These are phyloP conservation scores for Litchi chinensis DNA, from an alignment of 345 rosid genomes.

Conservation along the genomic window DNA sequence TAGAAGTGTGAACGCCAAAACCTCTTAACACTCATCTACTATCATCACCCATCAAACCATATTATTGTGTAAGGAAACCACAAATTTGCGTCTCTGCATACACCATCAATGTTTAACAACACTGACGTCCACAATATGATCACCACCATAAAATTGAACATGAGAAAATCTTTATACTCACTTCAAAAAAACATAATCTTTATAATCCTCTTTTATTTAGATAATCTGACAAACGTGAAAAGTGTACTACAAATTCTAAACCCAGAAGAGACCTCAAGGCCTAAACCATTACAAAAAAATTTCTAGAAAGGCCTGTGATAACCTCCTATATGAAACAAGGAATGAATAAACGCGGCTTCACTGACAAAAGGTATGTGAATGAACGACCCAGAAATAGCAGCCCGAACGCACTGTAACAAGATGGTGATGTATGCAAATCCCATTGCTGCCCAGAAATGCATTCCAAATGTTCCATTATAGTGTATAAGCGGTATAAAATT, in stretches of 20 bases:
- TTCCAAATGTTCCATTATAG: constrained; percentile 61
- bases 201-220: background rate
- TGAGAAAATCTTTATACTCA: too few species aligned
- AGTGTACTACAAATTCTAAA: background rate
- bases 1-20: too few species aligned
- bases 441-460: constrained; percentile 69
- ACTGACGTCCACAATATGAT: too few species aligned
- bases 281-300: background rate
- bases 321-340: constrained; percentile 62
- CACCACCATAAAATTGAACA: background rate
- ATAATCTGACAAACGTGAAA: background rate
- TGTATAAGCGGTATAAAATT: constrained; percentile 81
- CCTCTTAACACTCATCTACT: too few species aligned
- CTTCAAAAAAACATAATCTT: background rate
- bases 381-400: constrained; percentile 70
- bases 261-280: background rate
- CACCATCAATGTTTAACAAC: too few species aligned
- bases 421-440: constrained; percentile 59
- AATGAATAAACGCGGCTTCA: constrained; percentile 76
- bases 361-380: constrained; percentile 61
- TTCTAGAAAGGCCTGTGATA: constrained; percentile 43
- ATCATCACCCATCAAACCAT: too few species aligned
- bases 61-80: too few species aligned
- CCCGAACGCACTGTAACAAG: constrained; percentile 62
- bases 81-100: too few species aligned